A percentile compares a stretch with the other conserved stretches of the same genome.
Conservation (phyloP, 2,329 filamentous ascomycete species). For the Calonectria multiphialidica region DNA sequence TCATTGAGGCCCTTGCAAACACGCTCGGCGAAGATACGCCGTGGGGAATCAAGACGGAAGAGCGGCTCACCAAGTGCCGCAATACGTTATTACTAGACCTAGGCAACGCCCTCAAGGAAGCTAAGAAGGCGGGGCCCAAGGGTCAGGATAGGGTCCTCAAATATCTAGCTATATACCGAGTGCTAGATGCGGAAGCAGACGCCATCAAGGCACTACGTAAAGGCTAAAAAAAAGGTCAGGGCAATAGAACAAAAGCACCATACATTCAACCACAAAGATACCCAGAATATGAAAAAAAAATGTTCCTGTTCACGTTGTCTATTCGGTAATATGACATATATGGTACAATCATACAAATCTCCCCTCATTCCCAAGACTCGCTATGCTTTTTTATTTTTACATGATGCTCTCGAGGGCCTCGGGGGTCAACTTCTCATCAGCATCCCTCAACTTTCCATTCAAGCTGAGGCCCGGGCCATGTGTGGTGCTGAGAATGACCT, state of each 20-base stretch:
- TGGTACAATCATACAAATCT: constrained; percentile 9
- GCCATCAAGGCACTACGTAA: constrained; percentile 62
- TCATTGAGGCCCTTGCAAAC: constrained; percentile 56
- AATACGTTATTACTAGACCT: constrained; percentile 70
- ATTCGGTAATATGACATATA: constrained; percentile 48
- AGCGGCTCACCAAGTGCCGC: constrained; percentile 64
- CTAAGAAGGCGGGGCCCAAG: constrained; percentile 55
- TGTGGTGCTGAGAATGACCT: constrained; percentile 87
- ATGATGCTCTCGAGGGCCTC: constrained; percentile 66
- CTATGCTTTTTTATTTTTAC: constrained; percentile 51
- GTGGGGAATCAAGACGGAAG: constrained; percentile 64
- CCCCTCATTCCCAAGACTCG: not conserved
- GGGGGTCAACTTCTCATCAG: constrained; percentile 67
- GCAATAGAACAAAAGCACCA: constrained; percentile 24
- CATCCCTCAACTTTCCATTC: constrained; percentile 80
- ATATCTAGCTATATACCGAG: constrained; percentile 65
- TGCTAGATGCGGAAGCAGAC: constrained; percentile 64
- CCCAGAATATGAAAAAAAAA: constrained; percentile 36
- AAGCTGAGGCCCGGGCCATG: constrained; percentile 88
- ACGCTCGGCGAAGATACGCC: constrained; percentile 60
- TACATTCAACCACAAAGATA: constrained; percentile 43
- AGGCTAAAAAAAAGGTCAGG: constrained; percentile 38
- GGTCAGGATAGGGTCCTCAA: constrained; percentile 62
- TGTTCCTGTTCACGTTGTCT: constrained; percentile 30
- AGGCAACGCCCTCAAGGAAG: constrained; percentile 61